Conservation (phyloP, 2,329 filamentous ascomycete genomes). For the Dothidotthia symphoricarpi region DNA sequence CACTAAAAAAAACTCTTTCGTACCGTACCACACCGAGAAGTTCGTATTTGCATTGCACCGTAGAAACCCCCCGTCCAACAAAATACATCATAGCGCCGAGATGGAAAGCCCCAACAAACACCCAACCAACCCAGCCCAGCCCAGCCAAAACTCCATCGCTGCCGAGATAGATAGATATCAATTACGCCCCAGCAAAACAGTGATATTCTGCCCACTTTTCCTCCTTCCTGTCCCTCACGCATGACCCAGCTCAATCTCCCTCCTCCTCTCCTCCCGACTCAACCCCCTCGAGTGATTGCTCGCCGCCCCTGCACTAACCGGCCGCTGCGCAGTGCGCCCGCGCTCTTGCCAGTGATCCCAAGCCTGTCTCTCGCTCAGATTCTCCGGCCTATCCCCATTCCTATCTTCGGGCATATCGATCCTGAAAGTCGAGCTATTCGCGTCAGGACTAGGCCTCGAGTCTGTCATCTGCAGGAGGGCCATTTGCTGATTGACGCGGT, state of each 20-base stretch:
- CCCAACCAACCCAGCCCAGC: too few relatives aligned
- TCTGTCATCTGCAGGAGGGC: constrained; percentile 47
- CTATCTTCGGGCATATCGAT: constrained; percentile 42
- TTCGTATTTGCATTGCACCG: too few relatives aligned
- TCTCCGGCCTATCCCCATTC: constrained; percentile 28
- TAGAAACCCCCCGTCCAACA: too few relatives aligned
- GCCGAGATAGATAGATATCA: too few relatives aligned
- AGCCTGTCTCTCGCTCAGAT: constrained; percentile 29
- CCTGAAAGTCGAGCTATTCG: constrained; percentile 44
- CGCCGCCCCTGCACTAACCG: constrained; percentile 20
- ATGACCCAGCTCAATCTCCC: constrained; percentile 44
- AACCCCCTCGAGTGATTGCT: constrained; percentile 36
- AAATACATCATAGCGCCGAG: too few relatives aligned
- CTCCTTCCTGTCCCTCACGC: constrained; percentile 2
- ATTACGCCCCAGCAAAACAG: too few relatives aligned
- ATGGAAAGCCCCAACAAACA: too few relatives aligned
- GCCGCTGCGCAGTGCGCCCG: constrained; percentile 29
- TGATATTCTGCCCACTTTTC: too few relatives aligned
- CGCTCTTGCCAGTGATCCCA: constrained; percentile 33
- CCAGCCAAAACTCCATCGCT: too few relatives aligned
- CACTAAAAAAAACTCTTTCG: too few relatives aligned
- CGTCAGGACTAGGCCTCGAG: constrained; percentile 31
- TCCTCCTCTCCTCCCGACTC: constrained; percentile 42
- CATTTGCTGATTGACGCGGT: constrained; percentile 53
- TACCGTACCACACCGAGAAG: too few relatives aligned